Evolutionary conservation across 805 yeast genomes (phyloP), one percentile per base, ranked within the genome.

Genomic region (Saccharomycopsis malanga): DNA sequence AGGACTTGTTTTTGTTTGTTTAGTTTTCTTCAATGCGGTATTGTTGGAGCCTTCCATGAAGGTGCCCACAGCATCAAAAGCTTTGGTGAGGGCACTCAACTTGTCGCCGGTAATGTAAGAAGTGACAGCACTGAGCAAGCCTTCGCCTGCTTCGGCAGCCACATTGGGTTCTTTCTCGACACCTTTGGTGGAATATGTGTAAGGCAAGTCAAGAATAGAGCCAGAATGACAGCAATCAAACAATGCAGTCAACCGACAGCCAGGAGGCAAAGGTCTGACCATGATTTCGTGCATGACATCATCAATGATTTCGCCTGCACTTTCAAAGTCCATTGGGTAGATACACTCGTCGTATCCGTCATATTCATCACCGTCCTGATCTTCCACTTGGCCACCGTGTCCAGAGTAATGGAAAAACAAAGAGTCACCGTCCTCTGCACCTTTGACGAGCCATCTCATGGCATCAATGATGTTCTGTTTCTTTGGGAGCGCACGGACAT

Each of bases 221-320:
- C 88, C 89, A 10, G 83, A 74, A 58, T 83, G 89, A 59, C 89
- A 83, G 29, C 83, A 76, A 61, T 83, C 89, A 56, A 77, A 83
- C 51, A 83, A 67, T 0, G 85, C 84, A 2, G 87, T 82, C 45
- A 83, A 66, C 46, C 86, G 68, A 44, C 79, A 76, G 25, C 89
- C 88, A 2, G 76, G 70, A 14, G 77, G 81, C 53, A 83, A 68
- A 4, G 83, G 74, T 52, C 67, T 68, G 21, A 83, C 86, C 73
- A 83, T 58, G 37, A 76, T 64, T 41, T 70, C 73, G 58, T 82
- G 86, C 68, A 83, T 68, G 3, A 70, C 65, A 59, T 83, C 89
- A 59, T 83, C 89, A 29, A 77, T 72, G 50, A 82, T 70, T 38
- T 77, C 76, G 1, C 89, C 89, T 1, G 73, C 67, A 18, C 58